Percentiles rank a stretch among this genome's conserved stretches.
These are phyloP conservation scores for Calycina herbarum DNA, from an alignment of 2,329 filamentous ascomycete species.

Conservation along the genomic window DNA sequence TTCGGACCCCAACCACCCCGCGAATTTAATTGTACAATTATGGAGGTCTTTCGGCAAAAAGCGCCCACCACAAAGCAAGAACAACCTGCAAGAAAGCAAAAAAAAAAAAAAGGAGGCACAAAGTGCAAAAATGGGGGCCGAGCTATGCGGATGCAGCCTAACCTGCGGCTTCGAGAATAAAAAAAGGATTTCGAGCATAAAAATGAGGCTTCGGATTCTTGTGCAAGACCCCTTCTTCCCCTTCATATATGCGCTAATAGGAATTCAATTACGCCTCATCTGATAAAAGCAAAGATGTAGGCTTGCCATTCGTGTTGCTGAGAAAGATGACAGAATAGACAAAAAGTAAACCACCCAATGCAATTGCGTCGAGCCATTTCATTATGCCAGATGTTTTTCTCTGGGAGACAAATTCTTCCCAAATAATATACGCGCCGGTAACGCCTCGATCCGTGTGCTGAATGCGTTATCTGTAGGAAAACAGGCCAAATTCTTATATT, in stretches of 20 bases:
- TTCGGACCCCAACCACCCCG: not conserved
- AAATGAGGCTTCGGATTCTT: slow-evolving; percentile 8
- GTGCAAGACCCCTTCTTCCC: slow-evolving; percentile 17
- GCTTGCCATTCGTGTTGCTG: slow-evolving; percentile 3
- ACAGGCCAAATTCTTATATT: slow-evolving; percentile 31
- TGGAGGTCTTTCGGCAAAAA: slow-evolving; percentile 10
- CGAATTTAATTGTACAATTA: slow-evolving; percentile 29
- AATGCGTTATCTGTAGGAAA: slow-evolving; percentile 19
- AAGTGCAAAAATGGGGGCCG: slow-evolving; percentile 12
- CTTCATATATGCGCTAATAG: slow-evolving; percentile 20
- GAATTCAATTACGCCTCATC: slow-evolving; percentile 24
- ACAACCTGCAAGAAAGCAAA: slow-evolving; percentile 18
- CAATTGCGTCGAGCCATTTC: slow-evolving; percentile 25
- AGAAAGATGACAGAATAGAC: slow-evolving; percentile 13
- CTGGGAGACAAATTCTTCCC: slow-evolving; percentile 13
- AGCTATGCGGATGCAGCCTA: slow-evolving; percentile 13
- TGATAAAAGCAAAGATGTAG: slow-evolving; percentile 6
- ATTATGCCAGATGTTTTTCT: slow-evolving; percentile 25
- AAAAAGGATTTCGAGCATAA: slow-evolving; percentile 10
- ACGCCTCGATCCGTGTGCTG: slow-evolving; percentile 30
- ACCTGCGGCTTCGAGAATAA: slow-evolving; percentile 20
- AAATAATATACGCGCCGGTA: slow-evolving; percentile 28
- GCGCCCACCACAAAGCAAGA: slow-evolving; percentile 11
- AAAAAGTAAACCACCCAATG: slow-evolving; percentile 26
- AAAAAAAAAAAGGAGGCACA: slow-evolving; percentile 12